Evolutionary conservation across 164 flowering plant genomes (phyloP), one percentile per base, ranked within the genome.

Genomic region (Aristolochia contorta): DNA sequence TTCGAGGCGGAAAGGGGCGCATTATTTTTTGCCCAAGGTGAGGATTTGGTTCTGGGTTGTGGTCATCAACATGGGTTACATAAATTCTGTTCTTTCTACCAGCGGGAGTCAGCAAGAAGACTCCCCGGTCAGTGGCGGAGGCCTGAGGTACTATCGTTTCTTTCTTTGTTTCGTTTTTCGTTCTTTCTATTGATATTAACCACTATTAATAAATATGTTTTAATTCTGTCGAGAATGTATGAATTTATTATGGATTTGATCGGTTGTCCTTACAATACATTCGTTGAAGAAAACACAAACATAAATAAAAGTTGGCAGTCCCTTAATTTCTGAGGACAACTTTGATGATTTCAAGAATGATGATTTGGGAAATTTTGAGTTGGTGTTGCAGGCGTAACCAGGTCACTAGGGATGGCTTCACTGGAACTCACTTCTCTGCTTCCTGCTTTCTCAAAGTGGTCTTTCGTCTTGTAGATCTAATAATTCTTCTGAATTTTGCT

Each of bases 121-220:
- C 47, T 71, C 76, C 16, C 98, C 98, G 0, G 95, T 80, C 12
- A 82, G 78, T 67, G 98, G 98, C 18, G 95, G 98, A 0, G 98
- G 98, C 37, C 87, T 86, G 66, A 91, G 98, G 98, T 91, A 33
- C 43, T 52, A n/a, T 51, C 19, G 27, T 18, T 48, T 21, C 19
- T n/a, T 55, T 32, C 10, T 3, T 15, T 9, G 2, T 59, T 22
- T 19, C 19, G 16, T 21, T 58, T 8, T 13, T 54, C 27, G 6
- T 22, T 37, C 43, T 8, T 10, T 37, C 43, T 37, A 6, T 20
- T 20, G 22, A 20, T 20, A 49, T 16, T 2, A 3, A 6, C 20
- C 53, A 49, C 15, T 49, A 54, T 6, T 23, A 54, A 24, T 10
- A n/a, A 23, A 54, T 9, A 23, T 23, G 22, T 54, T 22, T 7